A percentile compares a stretch with the other conserved stretches of the same genome.
Conservation (phyloP, 2,329 filamentous ascomycete species). For the Aschersonia sp. region DNA sequence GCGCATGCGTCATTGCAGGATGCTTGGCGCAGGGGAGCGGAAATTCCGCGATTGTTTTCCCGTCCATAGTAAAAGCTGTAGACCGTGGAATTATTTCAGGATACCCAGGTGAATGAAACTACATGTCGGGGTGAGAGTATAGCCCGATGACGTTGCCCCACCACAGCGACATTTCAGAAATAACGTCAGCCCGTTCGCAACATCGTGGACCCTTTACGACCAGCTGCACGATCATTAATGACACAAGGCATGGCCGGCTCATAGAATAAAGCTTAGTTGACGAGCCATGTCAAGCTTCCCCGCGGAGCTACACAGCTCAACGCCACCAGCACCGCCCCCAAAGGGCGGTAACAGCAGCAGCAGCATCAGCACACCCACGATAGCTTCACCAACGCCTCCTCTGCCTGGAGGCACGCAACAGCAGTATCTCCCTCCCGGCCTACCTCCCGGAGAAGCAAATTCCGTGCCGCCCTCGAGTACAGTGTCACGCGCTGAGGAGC, state of each 20-base stretch:
- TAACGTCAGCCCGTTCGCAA: not conserved
- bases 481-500: constrained; percentile 9
- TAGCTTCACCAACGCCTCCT: constrained; percentile 24
- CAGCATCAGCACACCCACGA: constrained; percentile 44
- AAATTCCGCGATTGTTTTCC: too few relatives aligned
- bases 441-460: not conserved
- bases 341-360: constrained; percentile 57
- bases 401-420: not conserved
- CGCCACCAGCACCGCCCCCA: constrained; percentile 55
- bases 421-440: constrained; percentile 10
- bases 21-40: too few relatives aligned
- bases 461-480: too few relatives aligned
- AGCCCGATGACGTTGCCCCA: not conserved
- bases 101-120: too few relatives aligned
- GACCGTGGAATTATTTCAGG: too few relatives aligned
- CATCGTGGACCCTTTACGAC: too few relatives aligned
- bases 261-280: too few relatives aligned
- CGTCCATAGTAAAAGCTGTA: too few relatives aligned
- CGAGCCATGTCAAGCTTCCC: constrained; percentile 14
- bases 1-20: too few relatives aligned
- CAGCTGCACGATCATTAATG: too few relatives aligned
- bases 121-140: too few relatives aligned
- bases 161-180: not conserved
- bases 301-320: constrained; percentile 13
- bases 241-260: too few relatives aligned